These are phyloP conservation scores for Microstroma glucosiphilum DNA, from an alignment of 1,284 basidiomycete species.

Conservation along the genomic window DNA sequence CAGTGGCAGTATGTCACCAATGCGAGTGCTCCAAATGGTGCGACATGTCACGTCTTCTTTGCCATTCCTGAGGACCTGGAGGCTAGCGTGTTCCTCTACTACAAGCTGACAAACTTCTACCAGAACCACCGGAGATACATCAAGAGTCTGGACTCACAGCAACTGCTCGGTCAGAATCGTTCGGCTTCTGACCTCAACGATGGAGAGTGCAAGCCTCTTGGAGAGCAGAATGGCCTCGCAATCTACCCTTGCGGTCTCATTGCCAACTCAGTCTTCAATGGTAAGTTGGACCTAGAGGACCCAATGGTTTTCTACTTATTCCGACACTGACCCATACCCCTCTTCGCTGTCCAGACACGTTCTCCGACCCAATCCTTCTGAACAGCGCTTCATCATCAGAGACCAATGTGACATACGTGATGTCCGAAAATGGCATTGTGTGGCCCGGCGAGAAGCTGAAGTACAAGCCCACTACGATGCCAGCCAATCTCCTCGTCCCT, in stretches of 20 bases:
- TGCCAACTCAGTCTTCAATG: constrained; percentile 97
- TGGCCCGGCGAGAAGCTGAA: constrained; percentile 92
- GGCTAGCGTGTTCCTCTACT: constrained; percentile 82
- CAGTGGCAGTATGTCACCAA: constrained; percentile 28
- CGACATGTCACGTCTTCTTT: constrained; percentile 42
- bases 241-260: constrained; percentile 91
- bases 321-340: constrained; percentile 40
- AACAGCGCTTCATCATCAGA: constrained; percentile 57
- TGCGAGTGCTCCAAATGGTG: constrained; percentile 14
- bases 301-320: background rate
- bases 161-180: constrained; percentile 71
- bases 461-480: constrained; percentile 57
- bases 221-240: constrained; percentile 39
- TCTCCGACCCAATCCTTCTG: constrained; percentile 61
- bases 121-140: constrained; percentile 99
- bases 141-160: constrained; percentile 77
- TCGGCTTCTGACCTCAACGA: constrained; percentile 52
- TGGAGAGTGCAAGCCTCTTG: constrained; percentile 86
- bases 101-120: constrained; percentile 68
- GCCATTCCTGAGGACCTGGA: constrained; percentile 69
- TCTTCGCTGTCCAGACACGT: constrained; percentile 60
- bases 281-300: constrained; percentile 54
- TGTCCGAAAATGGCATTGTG: constrained; percentile 75
- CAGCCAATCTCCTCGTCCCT: constrained; percentile 65
- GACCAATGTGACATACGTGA: constrained; percentile 59